Conservation (phyloP, 148 eudicot genomes). For the Silene latifolia region DNA sequence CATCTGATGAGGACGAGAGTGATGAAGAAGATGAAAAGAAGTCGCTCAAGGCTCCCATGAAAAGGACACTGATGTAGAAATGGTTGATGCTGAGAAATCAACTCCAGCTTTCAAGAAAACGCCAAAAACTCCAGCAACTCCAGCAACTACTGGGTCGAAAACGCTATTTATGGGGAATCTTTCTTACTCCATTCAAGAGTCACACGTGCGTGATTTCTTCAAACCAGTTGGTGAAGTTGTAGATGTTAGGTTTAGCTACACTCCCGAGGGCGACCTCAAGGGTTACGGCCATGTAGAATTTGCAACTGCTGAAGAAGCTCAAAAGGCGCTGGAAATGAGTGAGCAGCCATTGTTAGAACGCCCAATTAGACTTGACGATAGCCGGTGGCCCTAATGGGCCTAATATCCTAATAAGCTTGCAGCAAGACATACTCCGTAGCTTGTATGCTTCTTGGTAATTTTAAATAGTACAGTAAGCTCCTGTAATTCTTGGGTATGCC, state of each 20-base stretch:
- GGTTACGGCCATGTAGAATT: constrained; percentile 94
- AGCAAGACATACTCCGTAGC: too few relatives aligned
- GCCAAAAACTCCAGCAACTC: constrained; percentile 64
- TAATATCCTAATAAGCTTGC: too few relatives aligned
- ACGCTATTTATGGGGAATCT: constrained; percentile 81
- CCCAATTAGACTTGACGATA: constrained; percentile 55
- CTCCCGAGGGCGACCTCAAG: constrained; percentile 47
- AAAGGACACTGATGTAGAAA: constrained; percentile 49
- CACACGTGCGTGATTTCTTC: constrained; percentile 66
- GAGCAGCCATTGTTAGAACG: constrained; percentile 52
- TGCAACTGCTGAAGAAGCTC: constrained; percentile 62
- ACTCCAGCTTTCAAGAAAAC: constrained; percentile 12
- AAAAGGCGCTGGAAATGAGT: constrained; percentile 61
- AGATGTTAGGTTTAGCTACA: constrained; percentile 55
- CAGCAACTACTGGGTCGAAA: constrained; percentile 45
- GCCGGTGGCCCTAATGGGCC: too few relatives aligned
- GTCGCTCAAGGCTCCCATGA: constrained; percentile 42
- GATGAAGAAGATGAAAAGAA: constrained; percentile 37
- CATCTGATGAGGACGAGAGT: constrained; percentile 35
- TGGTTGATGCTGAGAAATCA: constrained; percentile 58
- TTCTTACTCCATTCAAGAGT: constrained; percentile 45
- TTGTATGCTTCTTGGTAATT: too few relatives aligned
- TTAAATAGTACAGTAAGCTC: too few relatives aligned
- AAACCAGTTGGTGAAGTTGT: constrained; percentile 55
- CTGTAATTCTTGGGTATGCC: too few relatives aligned